Evolutionary conservation across 108 stramenopile species (phyloP), one percentile per base, ranked within the genome.

Genomic region (Skeletonema costatum): DNA sequence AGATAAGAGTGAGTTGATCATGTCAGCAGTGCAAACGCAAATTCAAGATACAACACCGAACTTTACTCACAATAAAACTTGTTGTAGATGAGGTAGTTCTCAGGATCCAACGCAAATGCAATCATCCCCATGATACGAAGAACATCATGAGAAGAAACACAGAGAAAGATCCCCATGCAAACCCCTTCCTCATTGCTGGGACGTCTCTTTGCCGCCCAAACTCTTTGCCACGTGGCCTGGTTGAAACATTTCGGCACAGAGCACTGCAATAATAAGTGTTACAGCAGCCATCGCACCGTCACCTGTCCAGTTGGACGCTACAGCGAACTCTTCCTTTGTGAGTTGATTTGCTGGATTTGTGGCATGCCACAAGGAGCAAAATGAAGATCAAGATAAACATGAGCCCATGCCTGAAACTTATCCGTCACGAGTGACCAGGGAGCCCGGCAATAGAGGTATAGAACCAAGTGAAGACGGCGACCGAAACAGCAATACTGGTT

Each of bases 51-150:
- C 13, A 14, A 4, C 5, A 10, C 16, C 21, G 17, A 30, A 30
- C 0, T 29, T 7, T 60, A 48, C 80, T 81, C 69, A 70, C 72
- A 92, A 42, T 82, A 68, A 33, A 71, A 92, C 67, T 90, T 92
- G 39, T 87, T 85, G 56, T 69, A 86, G 69, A 71, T 77, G 44
- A 87, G 81, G 66, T 87, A 92, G 19, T 83, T 74, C 29, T 66
- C 69, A 19, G 92, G 89, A 68, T 92, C 89, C 38, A 88, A 86
- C 63, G 92, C 89, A 80, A 88, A 90, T 12, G 87, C 83, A 73
- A 91, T 82, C 88, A 91, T 93, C 11, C 89, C 92, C 90, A 93
- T 93, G 72, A 93, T 79, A 32, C 92, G 66, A 93, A 93, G 80
- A 93, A 93, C 86, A 90, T 84, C 87, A 93, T 93, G 68, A 93